phyloP scores from a whole-genome alignment of 2,329 filamentous ascomycete genomes.

The Beauveria australis region DNA sequence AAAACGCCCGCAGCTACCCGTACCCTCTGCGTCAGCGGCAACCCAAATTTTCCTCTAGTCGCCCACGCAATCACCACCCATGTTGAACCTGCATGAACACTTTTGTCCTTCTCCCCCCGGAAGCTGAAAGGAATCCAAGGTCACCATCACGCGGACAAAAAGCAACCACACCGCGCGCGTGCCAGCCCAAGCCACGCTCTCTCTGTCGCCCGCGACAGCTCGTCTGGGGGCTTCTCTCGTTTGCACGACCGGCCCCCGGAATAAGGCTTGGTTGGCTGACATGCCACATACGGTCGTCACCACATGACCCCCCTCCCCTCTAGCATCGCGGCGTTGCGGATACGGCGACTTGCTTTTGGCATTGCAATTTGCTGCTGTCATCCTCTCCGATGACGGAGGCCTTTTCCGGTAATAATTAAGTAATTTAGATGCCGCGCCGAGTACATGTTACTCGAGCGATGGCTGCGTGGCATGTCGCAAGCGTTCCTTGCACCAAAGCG shows the following conservation, averaged over 20 bases:
- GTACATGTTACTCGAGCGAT: no score
- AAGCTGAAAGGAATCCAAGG: not conserved
- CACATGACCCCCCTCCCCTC: not conserved
- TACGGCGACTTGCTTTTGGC: no score
- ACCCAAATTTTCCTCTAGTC: not conserved
- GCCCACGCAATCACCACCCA: not conserved
- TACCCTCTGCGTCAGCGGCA: slow-evolving; percentile 3
- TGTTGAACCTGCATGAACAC: not conserved
- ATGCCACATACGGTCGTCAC: not conserved
- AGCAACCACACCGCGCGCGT: not conserved
- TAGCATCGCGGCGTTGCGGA: no score
- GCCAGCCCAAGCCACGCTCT: not conserved
- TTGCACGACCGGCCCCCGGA: not conserved
- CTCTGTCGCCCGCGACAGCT: no score
- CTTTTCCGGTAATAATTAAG: no score
- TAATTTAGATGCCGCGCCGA: no score
- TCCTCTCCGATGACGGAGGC: not conserved
- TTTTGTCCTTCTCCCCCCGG: not conserved
- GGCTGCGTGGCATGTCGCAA: no score
- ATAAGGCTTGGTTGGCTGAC: not conserved
- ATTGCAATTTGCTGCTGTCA: not conserved
- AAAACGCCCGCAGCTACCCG: slow-evolving; percentile 5
- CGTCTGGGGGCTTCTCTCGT: not conserved
- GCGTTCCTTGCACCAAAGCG: no score
- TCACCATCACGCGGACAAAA: not conserved